Conservation (phyloP, 768 basidiomycete species). For the Leucosporidium yakuticum region DNA sequence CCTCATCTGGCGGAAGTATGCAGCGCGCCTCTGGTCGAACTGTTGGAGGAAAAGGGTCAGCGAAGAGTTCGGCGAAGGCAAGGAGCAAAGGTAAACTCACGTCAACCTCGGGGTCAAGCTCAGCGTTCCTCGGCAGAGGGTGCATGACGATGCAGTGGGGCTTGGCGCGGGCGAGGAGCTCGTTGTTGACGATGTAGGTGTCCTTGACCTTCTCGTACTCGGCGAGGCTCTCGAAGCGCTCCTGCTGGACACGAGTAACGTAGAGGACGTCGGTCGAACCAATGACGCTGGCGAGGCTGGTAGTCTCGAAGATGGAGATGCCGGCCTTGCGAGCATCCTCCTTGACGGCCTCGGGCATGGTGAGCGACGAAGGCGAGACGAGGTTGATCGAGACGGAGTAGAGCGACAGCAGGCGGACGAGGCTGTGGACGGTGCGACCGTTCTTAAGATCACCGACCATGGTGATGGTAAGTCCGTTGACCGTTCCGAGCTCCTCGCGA, state of each 20-base stretch:
- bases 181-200: conserved; percentile 86
- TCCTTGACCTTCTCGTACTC: conserved; percentile 92
- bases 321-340: conserved; percentile 76
- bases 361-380: conserved; percentile 75
- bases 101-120: conserved; percentile 98
- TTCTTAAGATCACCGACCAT: conserved; percentile 91
- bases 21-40: conserved; percentile 85
- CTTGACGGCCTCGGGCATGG: conserved; percentile 84
- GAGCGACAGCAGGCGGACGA: conserved; percentile 82
- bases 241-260: conserved; percentile 92
- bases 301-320: conserved; percentile 67
- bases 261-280: conserved; percentile 92
- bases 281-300: conserved; percentile 85
- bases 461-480: conserved; percentile 84
- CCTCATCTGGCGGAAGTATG: conserved; percentile 96
- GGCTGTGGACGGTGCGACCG: conserved; percentile 91
- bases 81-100: conserved; percentile 46
- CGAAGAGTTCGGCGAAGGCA: no score
- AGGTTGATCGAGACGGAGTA: conserved; percentile 95
- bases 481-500: conserved; percentile 93
- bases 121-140: conserved; percentile 89
- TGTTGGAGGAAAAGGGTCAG: conserved; percentile 46
- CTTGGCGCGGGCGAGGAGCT: conserved; percentile 85
- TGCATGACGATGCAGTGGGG: conserved; percentile 99
- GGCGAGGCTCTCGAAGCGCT: conserved; percentile 70